Percentiles rank a stretch among this genome's conserved stretches.
These are phyloP conservation scores for Naganishia vishniacii DNA, from an alignment of 768 basidiomycete species.

Conservation along the genomic window DNA sequence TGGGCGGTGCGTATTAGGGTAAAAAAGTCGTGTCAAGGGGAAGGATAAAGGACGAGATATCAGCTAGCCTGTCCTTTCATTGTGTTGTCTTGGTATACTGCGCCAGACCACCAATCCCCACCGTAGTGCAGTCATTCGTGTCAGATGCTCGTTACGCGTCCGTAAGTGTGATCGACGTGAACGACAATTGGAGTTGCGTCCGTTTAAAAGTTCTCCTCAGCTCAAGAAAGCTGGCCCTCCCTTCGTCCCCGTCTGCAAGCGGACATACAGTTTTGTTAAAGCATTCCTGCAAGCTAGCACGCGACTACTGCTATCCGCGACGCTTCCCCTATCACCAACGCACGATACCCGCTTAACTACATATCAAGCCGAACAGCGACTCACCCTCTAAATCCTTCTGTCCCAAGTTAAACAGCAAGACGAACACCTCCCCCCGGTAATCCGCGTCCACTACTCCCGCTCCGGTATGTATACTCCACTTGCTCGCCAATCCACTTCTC, in stretches of 20 bases:
- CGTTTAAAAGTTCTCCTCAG: too few species aligned
- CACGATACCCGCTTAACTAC: too few species aligned
- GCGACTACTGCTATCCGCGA: neutral
- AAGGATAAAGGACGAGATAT: neutral
- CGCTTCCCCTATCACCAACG: neutral
- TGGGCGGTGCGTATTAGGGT: neutral
- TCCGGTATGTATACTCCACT: conserved; percentile 96
- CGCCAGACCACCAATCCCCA: too few species aligned
- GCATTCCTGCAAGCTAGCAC: too few species aligned
- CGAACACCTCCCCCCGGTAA: conserved; percentile 84
- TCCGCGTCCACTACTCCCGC: conserved; percentile 97
- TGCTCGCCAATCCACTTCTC: conserved; percentile 85
- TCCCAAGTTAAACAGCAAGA: conserved; percentile 85
- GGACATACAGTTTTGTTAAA: too few species aligned
- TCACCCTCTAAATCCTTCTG: conserved; percentile 82
- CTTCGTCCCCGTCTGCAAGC: too few species aligned
- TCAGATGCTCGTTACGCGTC: too few species aligned
- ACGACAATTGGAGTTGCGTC: too few species aligned
- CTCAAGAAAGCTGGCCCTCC: too few species aligned
- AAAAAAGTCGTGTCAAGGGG: neutral
- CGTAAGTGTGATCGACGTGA: too few species aligned
- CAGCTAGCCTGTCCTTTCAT: neutral
- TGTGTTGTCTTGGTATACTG: too few species aligned
- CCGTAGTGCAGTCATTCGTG: too few species aligned
- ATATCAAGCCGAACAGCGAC: conserved; percentile 18